Evolutionary conservation across 768 basidiomycete species (phyloP).

Genomic region (Imleria badia): DNA sequence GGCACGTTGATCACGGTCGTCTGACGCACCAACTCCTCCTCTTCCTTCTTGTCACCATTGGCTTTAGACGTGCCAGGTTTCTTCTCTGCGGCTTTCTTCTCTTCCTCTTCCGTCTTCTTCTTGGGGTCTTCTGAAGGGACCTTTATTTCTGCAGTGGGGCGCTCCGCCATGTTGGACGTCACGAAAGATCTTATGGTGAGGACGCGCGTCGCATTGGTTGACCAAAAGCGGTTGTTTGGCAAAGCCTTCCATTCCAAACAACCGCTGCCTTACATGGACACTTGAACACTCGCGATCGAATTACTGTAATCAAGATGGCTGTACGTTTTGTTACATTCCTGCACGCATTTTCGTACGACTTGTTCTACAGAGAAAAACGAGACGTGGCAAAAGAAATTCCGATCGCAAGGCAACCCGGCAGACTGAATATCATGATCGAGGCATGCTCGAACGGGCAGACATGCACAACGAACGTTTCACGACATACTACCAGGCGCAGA

Average conservation of each 20-base stretch:
- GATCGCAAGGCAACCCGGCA: constrained; percentile 8
- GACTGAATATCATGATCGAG: constrained; percentile 41
- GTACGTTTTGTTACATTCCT: constrained; percentile 13
- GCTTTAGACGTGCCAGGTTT: constrained; percentile 56
- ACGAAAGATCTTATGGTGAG: constrained; percentile 12
- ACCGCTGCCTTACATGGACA: constrained; percentile 9
- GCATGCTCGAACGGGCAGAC: constrained; percentile 54
- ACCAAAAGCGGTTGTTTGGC: constrained; percentile 33
- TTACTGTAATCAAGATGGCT: constrained; percentile 9
- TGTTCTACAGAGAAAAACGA: constrained; percentile 15
- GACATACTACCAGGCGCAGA: constrained; percentile 73
- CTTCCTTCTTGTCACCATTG: constrained; percentile 53
- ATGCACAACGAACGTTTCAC: constrained; percentile 73
- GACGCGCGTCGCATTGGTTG: constrained; percentile 31
- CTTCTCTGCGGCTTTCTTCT: constrained; percentile 45
- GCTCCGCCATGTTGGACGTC: constrained; percentile 51
- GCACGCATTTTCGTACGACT: background rate
- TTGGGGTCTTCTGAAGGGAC: constrained; percentile 76
- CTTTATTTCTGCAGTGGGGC: constrained; percentile 56
- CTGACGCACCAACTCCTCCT: constrained; percentile 74
- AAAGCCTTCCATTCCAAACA: constrained; percentile 34
- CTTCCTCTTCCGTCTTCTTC: constrained; percentile 56
- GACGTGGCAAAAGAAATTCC: constrained; percentile 13
- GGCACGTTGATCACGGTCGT: constrained; percentile 10
- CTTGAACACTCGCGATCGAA: background rate